Evolutionary conservation across 768 basidiomycete genomes (phyloP), one percentile per base, ranked within the genome.

Genomic region (Leccinum boreale): DNA sequence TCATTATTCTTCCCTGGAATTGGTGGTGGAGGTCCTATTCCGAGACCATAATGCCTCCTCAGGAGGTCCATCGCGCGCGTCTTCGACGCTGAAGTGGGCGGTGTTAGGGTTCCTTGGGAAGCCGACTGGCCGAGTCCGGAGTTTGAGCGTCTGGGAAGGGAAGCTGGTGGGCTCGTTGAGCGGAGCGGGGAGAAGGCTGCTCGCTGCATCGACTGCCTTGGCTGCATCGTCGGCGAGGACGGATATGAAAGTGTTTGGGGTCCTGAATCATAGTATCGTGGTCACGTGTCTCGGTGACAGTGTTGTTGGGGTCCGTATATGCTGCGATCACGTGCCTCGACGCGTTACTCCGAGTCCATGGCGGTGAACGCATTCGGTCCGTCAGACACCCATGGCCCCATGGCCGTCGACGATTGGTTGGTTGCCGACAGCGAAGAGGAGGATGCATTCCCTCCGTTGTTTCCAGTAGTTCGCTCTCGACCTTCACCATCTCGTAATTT

Each of bases 41-140:
- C 89, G 26, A 95, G 73, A 5, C 92, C 91, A 79, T 95, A 95
- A 67, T 95, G 92, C 62, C 90, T 92, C 65, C 93, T 78, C 52
- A 94, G 67, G 50, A 94, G 70, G 68, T 93, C 90, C 62, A 87
- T 79, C 12, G 92, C 92, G 15, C 86, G 78, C 19, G 80, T 76
- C 65, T 85, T 86, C 21, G 68, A 59, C 31, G 68, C 65, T 23
- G 73, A 69, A 44, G 70, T 70, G 11, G 73, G 66, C 26, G 76
- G 61, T 19, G 71, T 52, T 24, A 63, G 57, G n/a, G 65, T 52
- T 42, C 59, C 65, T 42, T 67, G 64, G 7, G 72, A 62, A 42
- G 59, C 55, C 62, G 66, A 39, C 64, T 64, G 52, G 55, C 61
- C 33, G 69, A 59, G 54, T 50, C 61, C 58, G 53, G 64, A 42